Base-by-base conservation (phyloP, 2,329 filamentous ascomycete genomes). In the Pestalotiopsis sp. region DNA sequence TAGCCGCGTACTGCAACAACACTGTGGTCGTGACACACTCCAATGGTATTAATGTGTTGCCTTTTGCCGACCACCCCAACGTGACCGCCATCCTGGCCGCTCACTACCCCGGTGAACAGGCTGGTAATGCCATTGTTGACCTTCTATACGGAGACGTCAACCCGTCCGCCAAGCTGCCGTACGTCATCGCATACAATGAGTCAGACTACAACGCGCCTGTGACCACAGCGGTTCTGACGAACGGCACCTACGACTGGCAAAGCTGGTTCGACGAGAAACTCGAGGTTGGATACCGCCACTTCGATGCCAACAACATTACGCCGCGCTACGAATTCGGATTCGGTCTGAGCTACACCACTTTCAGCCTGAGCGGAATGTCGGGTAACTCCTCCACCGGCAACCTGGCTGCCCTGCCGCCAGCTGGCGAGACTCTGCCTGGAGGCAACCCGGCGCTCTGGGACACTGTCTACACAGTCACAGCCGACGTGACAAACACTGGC, bases 401-500 rank as follows among this genome's bases (percentile, higher is more conserved):
- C 36, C 20, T 64, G 11, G 59, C 66, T n/a, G 59, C 66, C 5
- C 25, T 38, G 3, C 41, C 69, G 14, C 39, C 52, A 11, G 64
- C 38, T 39, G 58, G 58, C n/a, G 56, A 83, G 86, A 72, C 83
- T 84, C 12, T 60, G 66, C 84, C 90, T 0, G 92, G 92, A 17
- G 90, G 90, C 64, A 90, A 93, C 79, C 84, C 77, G 77, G 86
- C 78, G 66, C 87, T 94, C 1, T 94, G 90, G 81, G 91, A 93
- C 71, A 82, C 90, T 0, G 75, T 93, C 49, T 93, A 90, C 82
- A 88, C 84, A 17, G 87, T 93, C 12, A 87, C 86, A 0, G 90
- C 88, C 0, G 88, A 87, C 14, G 85, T 96, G 69, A 90, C 85
- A 70, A 96, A 96, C 83, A 92, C 87, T 2, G 93, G 93, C 38